Base-by-base conservation (phyloP, 2,329 filamentous ascomycete genomes). In the Aquanectria penicillioides region DNA sequence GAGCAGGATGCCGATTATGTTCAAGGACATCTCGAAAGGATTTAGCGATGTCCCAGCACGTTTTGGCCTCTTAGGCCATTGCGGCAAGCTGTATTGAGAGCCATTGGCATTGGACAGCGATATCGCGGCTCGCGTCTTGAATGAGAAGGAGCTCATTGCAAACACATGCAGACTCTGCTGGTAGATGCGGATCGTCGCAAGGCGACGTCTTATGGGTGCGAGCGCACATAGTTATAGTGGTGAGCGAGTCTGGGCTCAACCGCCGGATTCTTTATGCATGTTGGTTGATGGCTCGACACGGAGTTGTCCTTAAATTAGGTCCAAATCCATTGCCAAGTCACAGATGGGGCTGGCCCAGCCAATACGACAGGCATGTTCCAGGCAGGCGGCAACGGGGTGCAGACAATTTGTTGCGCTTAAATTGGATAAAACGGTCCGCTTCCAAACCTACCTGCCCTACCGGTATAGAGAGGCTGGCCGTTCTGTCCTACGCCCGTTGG, bases 241-340 rank as follows among this genome's bases (percentile, higher is more conserved):
- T 25, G 5, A n/a, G 10, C 18, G 5, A 18, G 9, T 12, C 2
- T 11, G 31, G 23, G 3, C 3, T 15, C 28, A 36, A 18, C 37
- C 36, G 13, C 6, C n/a, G n/a, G 23, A 28, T 22, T 18, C 7
- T 2, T 37, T 22, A 29, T 51, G 54, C 54, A 50, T 57, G 33
- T 57, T 46, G 46, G 38, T 51, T 46, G 46, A 29, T 46, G 23
- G 36, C n/a, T 25, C 25, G n/a, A n/a, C n/a, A n/a, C n/a, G n/a
- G n/a, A n/a, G n/a, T n/a, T n/a, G n/a, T 12, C 17, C 20, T 10
- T 15, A 20, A 41, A 25, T 41, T 41, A 41, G 37, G 22, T 23
- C 6, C 20, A 41, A 26, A 12, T 11, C n/a, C 34, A 18, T 37
- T 37, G 34, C 34, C 34, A 37, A 37, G 34, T 18, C 11, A 12